Percentiles rank a stretch among this genome's conserved stretches.
phyloP scores from a whole-genome alignment of 2,329 filamentous ascomycete species.

The Penicillium sp. region DNA sequence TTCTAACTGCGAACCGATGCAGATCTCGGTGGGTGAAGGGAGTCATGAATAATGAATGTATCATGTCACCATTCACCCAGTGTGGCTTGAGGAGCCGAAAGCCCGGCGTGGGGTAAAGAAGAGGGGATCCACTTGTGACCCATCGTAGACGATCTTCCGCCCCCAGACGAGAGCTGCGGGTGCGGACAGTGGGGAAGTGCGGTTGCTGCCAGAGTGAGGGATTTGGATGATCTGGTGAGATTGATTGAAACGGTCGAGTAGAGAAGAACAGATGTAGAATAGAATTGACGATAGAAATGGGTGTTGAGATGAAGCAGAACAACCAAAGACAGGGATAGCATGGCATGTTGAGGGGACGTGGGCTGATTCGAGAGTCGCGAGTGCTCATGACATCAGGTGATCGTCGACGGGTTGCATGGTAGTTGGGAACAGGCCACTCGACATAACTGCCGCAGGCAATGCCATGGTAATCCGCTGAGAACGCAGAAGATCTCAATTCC shows the following conservation, averaged over 20 bases:
- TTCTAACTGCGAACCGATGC: no score
- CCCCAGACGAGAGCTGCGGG: neutral
- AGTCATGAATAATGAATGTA: no score
- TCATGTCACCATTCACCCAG: slow-evolving; percentile 1
- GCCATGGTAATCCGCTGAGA: no score
- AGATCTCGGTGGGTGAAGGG: no score
- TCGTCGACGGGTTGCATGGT: slow-evolving; percentile 1
- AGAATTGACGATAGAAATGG: neutral
- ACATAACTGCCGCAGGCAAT: neutral
- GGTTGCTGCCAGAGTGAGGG: neutral
- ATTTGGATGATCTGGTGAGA: neutral
- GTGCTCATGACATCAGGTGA: slow-evolving; percentile 18
- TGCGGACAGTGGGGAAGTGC: neutral
- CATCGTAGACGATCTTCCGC: slow-evolving; percentile 1
- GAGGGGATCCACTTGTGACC: slow-evolving; percentile 2
- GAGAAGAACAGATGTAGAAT: neutral
- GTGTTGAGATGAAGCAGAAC: neutral
- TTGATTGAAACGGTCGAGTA: neutral
- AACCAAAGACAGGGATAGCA: neutral
- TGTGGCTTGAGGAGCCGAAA: slow-evolving; percentile 1
- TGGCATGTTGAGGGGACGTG: slow-evolving; percentile 7
- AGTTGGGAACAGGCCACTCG: neutral
- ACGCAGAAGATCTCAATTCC: neutral
- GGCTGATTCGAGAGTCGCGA: slow-evolving; percentile 4
- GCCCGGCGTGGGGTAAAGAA: slow-evolving; percentile 1